A percentile compares a stretch with the other conserved stretches of the same genome.
Evolutionary conservation across 2,329 filamentous ascomycete genomes (phyloP).

Genomic region (Fusarium citri): DNA sequence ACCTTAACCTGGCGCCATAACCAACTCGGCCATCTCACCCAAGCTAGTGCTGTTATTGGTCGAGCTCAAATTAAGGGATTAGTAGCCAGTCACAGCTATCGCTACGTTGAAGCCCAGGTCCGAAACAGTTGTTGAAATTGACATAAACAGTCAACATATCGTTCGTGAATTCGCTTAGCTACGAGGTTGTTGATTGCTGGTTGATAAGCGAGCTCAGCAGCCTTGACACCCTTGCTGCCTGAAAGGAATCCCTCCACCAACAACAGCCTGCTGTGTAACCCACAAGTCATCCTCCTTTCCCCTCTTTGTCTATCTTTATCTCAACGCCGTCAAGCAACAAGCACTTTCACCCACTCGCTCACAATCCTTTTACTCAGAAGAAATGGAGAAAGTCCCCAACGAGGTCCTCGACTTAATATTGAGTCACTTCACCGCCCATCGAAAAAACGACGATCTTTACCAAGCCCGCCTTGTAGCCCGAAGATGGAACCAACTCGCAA

Average conservation of each 20-base stretch:
- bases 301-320: background rate
- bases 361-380: background rate
- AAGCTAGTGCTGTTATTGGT: background rate
- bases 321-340: background rate
- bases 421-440: fast-evolving
- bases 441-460: background rate
- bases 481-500: background rate
- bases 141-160: background rate
- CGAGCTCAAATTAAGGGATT: fast-evolving
- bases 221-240: background rate
- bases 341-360: background rate
- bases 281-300: background rate
- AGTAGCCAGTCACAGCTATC: fast-evolving
- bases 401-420: background rate
- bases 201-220: background rate
- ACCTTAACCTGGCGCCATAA: slow-evolving; percentile 17
- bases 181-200: too few relatives aligned
- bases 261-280: background rate
- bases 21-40: slow-evolving; percentile 16
- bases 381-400: background rate
- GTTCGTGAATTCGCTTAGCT: fast-evolving
- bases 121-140: too few relatives aligned
- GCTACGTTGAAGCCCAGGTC: too few relatives aligned
- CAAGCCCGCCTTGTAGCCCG: background rate
- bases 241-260: background rate